Base-by-base conservation (phyloP, 106 monocot species). In the Phalaenopsis aphrodite region DNA sequence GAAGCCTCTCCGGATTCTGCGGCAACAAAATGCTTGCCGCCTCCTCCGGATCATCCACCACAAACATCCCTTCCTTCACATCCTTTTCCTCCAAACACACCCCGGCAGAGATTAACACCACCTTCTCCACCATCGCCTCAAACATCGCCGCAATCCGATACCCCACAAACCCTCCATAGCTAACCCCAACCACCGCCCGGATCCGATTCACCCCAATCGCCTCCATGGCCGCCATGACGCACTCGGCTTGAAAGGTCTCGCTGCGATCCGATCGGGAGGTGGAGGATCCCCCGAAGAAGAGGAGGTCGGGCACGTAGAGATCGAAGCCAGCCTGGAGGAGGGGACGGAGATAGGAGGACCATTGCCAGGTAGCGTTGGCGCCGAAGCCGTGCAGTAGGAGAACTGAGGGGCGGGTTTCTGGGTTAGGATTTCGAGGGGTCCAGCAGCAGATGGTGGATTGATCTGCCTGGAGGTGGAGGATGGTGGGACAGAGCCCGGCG, bases 131-230 rank as follows among this genome's bases (percentile, higher is more conserved):
- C 79, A 80, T 58, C 39, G 18, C 78, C 0, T 87, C 82, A 80
- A 52, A 91, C 88, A 88, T 82, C 55, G 75, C 87, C 75, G 95
- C 93, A n/a, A 93, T 78, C 74, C 78, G 81, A 85, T 93, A 93
- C 5, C 77, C 95, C 30, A 95, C 95, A 81, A 95, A 93, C 18
- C 93, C 95, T 4, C 95, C 95, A 66, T 93, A 95, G 77, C 93
- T 91, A 41, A 88, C 86, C 69, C 95, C 95, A 7, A 89, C 90
- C 3, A 89, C 84, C 15, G 86, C 56, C 41, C 81, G 75, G 49
- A 90, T 81, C 55, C 78, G 84, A 30, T n/a, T 64, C 41, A 84
- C 81, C 48, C 89, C 90, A 11, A 85, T 81, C 77, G 82, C 68
- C 68, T 84, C 78, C 81, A 95, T 73, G 14, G 89, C 86, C 15